phyloP scores from a whole-genome alignment of 2,329 filamentous ascomycete genomes.

The Ophiocordyceps robertsii region DNA sequence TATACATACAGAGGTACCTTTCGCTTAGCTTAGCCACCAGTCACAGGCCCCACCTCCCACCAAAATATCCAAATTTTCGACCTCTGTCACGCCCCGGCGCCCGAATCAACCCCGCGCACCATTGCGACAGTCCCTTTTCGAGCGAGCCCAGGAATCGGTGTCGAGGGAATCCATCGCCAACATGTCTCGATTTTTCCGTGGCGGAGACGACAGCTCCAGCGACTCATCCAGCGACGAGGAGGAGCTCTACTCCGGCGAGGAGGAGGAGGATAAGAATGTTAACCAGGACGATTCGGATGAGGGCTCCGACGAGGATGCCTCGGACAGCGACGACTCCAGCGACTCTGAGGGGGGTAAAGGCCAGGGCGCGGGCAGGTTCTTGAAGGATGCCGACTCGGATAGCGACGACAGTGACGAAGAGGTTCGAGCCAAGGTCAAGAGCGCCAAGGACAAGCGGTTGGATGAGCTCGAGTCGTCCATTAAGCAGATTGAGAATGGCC shows the following conservation, averaged over 20 bases:
- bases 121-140: constrained; percentile 12
- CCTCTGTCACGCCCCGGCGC: constrained; percentile 10
- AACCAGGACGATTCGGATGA: constrained; percentile 21
- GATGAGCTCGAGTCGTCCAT: constrained; percentile 89
- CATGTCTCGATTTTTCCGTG: constrained; percentile 96
- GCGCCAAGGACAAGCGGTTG: constrained; percentile 92
- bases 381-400: constrained; percentile 59
- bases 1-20: background rate
- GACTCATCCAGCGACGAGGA: constrained; percentile 96
- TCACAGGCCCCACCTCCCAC: constrained; percentile 26
- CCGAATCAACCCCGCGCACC: constrained; percentile 21
- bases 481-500: constrained; percentile 84
- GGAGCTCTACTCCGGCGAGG: constrained; percentile 61
- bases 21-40: constrained; percentile 23
- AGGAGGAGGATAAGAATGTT: constrained; percentile 29
- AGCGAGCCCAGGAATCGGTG: constrained; percentile 3
- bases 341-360: constrained; percentile 54
- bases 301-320: constrained; percentile 28
- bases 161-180: constrained; percentile 24
- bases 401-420: constrained; percentile 84
- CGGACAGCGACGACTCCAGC: constrained; percentile 42
- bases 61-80: constrained; percentile 27
- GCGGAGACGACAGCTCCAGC: constrained; percentile 82
- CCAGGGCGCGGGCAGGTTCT: constrained; percentile 69
- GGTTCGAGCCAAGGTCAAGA: constrained; percentile 77